These are phyloP conservation scores for Talaromyces sp. DNA, from an alignment of 2,329 filamentous ascomycete species.

Conservation along the genomic window DNA sequence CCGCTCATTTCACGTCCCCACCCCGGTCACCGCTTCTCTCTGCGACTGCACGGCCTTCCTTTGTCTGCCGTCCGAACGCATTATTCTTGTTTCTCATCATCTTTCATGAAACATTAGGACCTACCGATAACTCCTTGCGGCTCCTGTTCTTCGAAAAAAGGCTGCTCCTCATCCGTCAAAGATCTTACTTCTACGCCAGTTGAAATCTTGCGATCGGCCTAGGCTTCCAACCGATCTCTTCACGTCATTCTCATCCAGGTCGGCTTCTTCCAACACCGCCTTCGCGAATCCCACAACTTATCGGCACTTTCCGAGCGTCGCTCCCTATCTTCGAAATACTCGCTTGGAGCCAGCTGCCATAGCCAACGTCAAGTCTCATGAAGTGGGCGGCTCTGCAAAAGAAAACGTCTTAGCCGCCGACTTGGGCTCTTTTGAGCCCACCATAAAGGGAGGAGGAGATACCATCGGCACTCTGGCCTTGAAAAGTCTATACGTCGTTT, in stretches of 20 bases:
- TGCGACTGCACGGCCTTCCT: background rate
- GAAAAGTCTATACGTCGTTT: background rate
- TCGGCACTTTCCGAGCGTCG: background rate
- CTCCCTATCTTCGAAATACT: background rate
- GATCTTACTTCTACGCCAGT: background rate
- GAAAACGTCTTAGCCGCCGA: background rate
- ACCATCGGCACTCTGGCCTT: background rate
- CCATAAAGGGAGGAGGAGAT: background rate
- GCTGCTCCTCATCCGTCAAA: background rate
- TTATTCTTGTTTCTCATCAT: conserved; percentile 4
- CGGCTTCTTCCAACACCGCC: background rate
- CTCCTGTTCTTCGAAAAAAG: background rate
- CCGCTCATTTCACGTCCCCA: background rate
- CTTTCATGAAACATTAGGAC: background rate
- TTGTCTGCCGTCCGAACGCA: background rate
- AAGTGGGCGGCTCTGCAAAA: background rate
- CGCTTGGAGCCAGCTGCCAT: background rate
- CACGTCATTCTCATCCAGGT: background rate
- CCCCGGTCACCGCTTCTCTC: background rate
- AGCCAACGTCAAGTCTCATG: background rate
- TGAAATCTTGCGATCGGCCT: background rate
- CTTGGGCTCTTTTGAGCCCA: background rate
- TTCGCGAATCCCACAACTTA: background rate
- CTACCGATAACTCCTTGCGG: background rate
- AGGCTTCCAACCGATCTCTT: background rate